A percentile compares a stretch with the other conserved stretches of the same genome.
These are phyloP conservation scores for Pichia thaimueangensis DNA, from an alignment of 805 yeast genomes.

Conservation along the genomic window DNA sequence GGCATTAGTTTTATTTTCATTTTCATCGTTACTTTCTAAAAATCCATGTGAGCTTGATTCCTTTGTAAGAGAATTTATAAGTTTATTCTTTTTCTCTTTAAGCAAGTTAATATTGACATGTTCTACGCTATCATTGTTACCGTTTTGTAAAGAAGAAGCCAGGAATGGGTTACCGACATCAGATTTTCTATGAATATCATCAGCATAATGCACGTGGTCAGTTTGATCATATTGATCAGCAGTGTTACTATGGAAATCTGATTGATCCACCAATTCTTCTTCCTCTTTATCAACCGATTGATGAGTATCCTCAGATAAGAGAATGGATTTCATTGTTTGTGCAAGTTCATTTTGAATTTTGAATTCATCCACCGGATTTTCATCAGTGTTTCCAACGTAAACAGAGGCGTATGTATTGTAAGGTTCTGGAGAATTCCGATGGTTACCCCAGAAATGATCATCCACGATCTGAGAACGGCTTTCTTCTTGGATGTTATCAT, in stretches of 20 bases:
- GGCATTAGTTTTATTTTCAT: not conserved
- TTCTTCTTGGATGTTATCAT: not conserved
- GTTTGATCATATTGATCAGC: conserved; percentile 7
- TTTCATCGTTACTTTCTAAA: not conserved
- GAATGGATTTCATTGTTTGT: conserved; percentile 17
- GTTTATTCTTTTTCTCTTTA: conserved; percentile 29
- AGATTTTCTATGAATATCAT: conserved; percentile 6
- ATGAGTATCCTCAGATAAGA: conserved; percentile 5
- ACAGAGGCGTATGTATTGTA: not conserved
- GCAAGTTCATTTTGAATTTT: conserved; percentile 20
- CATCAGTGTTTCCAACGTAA: not conserved
- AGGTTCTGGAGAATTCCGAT: not conserved
- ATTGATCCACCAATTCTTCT: conserved; percentile 16
- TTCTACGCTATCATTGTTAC: not conserved
- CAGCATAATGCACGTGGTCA: conserved; percentile 12
- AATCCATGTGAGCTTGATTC: conserved; percentile 2
- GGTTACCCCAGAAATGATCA: not conserved
- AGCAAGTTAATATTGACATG: conserved; percentile 18
- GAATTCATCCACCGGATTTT: conserved; percentile 13
- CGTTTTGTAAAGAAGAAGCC: conserved; percentile 3
- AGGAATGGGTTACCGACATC: conserved; percentile 11
- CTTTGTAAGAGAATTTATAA: conserved; percentile 36
- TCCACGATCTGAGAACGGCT: too few relatives aligned
- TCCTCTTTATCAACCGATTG: conserved; percentile 8
- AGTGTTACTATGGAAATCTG: conserved; percentile 14